Conservation (phyloP, 495 filamentous ascomycete species). For the Aspergillus steynii region DNA sequence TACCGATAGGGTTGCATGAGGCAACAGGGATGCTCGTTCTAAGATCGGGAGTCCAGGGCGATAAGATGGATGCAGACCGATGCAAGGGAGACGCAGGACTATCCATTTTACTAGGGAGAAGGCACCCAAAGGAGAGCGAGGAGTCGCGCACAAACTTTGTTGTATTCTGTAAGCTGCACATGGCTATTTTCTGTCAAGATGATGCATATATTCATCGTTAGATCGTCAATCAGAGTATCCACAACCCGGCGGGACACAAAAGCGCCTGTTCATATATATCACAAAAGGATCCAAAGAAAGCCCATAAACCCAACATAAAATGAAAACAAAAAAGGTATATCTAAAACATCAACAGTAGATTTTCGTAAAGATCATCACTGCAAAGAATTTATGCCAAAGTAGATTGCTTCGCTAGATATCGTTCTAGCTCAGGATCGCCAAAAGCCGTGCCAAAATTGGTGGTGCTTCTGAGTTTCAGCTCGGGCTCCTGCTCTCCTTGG, state of each 20-base stretch:
- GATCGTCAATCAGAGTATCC: slow-evolving; percentile 13
- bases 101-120: slow-evolving; percentile 8
- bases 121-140: not conserved
- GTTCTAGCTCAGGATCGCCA: slow-evolving; percentile 31
- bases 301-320: not conserved
- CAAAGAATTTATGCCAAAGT: slow-evolving; percentile 16
- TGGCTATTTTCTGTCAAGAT: not conserved
- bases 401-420: not conserved
- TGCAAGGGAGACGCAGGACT: slow-evolving; percentile 16
- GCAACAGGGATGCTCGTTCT: not conserved
- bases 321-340: slow-evolving; percentile 1
- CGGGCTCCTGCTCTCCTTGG: slow-evolving; percentile 51
- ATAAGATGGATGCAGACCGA: slow-evolving; percentile 13
- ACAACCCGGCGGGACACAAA: slow-evolving; percentile 8
- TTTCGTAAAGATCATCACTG: not conserved
- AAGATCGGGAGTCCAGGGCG: not conserved
- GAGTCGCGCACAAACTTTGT: not conserved
- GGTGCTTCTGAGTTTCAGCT: slow-evolving; percentile 57
- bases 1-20: not conserved
- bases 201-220: slow-evolving; percentile 3
- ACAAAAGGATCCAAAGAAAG: slow-evolving; percentile 1
- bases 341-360: slow-evolving; percentile 4
- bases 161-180: slow-evolving; percentile 16
- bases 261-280: slow-evolving; percentile 6
- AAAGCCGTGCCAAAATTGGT: slow-evolving; percentile 62